Conservation (phyloP, 306 rosid genomes). For the Medicago arabica region DNA sequence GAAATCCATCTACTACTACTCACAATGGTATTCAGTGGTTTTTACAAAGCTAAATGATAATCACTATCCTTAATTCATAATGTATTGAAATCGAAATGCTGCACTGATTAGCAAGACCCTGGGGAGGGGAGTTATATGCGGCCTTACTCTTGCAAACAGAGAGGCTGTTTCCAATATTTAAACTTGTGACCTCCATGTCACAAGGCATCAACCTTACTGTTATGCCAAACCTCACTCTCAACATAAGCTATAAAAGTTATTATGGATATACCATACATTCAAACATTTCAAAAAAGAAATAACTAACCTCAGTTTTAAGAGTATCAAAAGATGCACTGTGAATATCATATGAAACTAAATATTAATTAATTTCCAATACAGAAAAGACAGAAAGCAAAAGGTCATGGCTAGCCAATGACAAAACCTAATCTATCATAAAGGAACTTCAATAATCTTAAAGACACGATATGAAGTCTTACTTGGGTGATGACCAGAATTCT, state of each 20-base stretch:
- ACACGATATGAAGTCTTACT: slow-evolving; percentile 53
- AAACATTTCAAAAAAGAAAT: not conserved
- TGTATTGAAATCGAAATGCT: not conserved
- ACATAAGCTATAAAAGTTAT: not conserved
- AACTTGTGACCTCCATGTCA: not conserved
- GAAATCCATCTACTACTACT: no score
- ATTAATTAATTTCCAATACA: no score
- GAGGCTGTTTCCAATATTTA: not conserved
- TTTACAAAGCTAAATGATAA: no score
- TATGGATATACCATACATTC: not conserved
- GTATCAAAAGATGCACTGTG: slow-evolving; percentile 32
- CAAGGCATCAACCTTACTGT: not conserved
- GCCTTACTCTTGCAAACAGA: not conserved
- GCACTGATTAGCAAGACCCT: not conserved
- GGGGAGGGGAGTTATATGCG: not conserved
- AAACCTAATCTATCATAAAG: no score
- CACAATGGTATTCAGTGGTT: no score
- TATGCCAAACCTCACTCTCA: not conserved
- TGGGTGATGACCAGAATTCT: slow-evolving; percentile 51
- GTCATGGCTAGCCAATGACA: no score
- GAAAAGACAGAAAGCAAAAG: no score
- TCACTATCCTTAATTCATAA: not conserved
- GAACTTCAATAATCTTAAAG: slow-evolving; percentile 16
- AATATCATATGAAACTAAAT: not conserved
- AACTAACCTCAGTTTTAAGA: slow-evolving; percentile 5